Conservation (phyloP, 2,329 filamentous ascomycete species). For the Trichoderma sp. region DNA sequence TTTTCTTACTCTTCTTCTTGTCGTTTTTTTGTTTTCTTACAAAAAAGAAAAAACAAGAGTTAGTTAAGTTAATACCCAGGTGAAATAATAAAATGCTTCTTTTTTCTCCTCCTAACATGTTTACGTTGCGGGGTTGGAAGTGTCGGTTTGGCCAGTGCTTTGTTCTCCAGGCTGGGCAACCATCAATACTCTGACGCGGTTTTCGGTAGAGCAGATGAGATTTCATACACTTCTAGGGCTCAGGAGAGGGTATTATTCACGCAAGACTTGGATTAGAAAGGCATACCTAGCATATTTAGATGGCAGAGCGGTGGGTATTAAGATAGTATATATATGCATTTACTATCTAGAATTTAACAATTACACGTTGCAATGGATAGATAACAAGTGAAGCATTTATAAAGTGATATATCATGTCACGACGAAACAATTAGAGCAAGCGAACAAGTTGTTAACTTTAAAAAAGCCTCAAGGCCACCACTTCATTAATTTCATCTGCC, state of each 20-base stretch:
- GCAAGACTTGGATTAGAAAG: too few species aligned
- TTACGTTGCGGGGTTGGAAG: neutral
- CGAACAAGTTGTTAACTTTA: neutral
- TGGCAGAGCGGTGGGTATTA: neutral
- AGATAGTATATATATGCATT: neutral
- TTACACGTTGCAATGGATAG: neutral
- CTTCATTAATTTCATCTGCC: conserved; percentile 5
- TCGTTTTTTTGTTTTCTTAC: neutral
- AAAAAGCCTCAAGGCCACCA: conserved; percentile 6
- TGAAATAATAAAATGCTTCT: conserved; percentile 15
- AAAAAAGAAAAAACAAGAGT: conserved; percentile 18
- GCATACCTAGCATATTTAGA: too few species aligned
- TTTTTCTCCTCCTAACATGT: neutral
- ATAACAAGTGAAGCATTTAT: neutral
- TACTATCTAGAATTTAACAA: too few species aligned
- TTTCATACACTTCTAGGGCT: too few species aligned
- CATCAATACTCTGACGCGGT: too few species aligned
- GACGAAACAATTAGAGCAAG: neutral
- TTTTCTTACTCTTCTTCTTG: neutral
- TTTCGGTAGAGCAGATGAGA: too few species aligned
- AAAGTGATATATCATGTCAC: too few species aligned
- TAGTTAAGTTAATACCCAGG: conserved; percentile 16
- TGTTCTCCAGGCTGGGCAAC: too few species aligned
- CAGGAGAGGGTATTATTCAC: too few species aligned
- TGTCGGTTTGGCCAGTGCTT: neutral